Evolutionary conservation across 1,284 basidiomycete genomes (phyloP).

Genomic region (Bondarzewia mesenterica): DNA sequence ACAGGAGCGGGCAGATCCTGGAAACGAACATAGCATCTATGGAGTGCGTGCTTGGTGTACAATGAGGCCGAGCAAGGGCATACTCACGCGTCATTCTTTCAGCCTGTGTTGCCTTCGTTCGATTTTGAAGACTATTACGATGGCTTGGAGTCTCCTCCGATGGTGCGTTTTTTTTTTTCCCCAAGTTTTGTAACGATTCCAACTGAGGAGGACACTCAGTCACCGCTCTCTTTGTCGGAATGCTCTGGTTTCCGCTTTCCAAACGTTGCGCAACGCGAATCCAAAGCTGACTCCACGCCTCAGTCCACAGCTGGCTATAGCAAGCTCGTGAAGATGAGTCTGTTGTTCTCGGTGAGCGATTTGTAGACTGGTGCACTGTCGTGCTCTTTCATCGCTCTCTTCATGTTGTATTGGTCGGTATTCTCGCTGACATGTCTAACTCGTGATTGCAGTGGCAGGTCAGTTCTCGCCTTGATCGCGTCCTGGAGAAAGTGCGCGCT

Average conservation of each 20-base stretch:
- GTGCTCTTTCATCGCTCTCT: background rate
- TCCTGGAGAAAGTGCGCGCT: background rate
- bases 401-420: background rate
- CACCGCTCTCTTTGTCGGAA: background rate
- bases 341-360: background rate
- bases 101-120: background rate
- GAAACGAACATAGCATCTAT: background rate
- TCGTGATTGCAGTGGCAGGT: background rate
- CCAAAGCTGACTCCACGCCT: background rate
- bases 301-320: background rate
- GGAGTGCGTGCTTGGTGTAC: background rate
- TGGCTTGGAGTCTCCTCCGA: background rate
- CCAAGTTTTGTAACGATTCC: background rate
- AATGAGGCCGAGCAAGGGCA: background rate
- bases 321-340: background rate
- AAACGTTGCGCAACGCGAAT: background rate
- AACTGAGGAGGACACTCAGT: background rate
- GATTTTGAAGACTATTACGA: background rate
- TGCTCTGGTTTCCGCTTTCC: background rate
- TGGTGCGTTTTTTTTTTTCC: background rate
- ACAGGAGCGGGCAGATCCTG: background rate
- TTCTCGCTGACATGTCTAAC: background rate
- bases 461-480: background rate
- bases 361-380: background rate
- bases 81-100: background rate